Base-by-base conservation (phyloP, 768 basidiomycete genomes). In the Termitomyces sp. region DNA sequence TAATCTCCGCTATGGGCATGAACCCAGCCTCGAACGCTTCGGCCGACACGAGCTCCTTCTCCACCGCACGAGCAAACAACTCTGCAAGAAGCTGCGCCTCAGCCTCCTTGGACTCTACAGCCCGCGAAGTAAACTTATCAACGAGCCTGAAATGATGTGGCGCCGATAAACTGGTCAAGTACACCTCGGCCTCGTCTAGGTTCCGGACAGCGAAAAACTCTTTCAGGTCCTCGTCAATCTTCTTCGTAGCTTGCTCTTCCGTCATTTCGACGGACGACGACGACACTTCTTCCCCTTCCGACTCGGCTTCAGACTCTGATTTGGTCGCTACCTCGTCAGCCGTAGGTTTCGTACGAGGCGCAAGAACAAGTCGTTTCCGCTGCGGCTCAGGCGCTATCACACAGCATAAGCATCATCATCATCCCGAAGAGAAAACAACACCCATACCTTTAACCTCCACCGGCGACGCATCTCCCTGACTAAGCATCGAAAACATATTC, bases 401-500 rank as follows among this genome's bases (percentile, higher is more conserved):
- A 31, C 34, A 42, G 15, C 2, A 40, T 34, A 0, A 36, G 15
- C n/a, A 8, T 38, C 8, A 52, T 4, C n/a, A n/a, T n/a, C n/a
- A n/a, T n/a, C n/a, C n/a, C n/a, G n/a, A n/a, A n/a, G 53, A 31
- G 38, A 5, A 9, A 2, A 12, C 8, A 6, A 8, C 14, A 77
- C 73, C 12, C 63, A 72, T 85, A 70, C 86, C 72, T 73, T 88
- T 89, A 46, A 79, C 72, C 29, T 90, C 89, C 6, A 77, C 76
- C 0, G 79, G 76, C 42, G 84, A 81, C 65, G 88, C 87, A 8
- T 81, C 65, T 63, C 79, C 80, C 70, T 87, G 85, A 65, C 83
- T 85, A 56, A 95, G 87, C 85, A 91, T 89, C 29, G 87, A 88
- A 77, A 94, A 94, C 88, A 94, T 94, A 74, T 94, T 95, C 52